Conservation (phyloP, 768 basidiomycete genomes). For the Xerocomus brunneocitrinus region DNA sequence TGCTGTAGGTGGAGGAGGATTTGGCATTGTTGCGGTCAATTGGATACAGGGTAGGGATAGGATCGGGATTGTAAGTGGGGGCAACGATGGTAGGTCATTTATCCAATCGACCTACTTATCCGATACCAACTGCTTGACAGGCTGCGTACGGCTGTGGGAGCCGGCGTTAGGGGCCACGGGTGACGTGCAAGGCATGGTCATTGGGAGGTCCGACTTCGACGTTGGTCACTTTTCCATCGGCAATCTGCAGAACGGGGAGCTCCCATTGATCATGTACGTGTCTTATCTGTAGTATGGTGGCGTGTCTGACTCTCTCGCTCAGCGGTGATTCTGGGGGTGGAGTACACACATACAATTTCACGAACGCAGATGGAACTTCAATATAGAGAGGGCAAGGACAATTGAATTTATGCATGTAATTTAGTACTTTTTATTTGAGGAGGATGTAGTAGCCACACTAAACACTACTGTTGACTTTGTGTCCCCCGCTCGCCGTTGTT, state of each 20-base stretch:
- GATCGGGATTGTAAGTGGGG: conserved; percentile 55
- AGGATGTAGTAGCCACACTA: background rate
- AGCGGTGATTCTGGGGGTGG: conserved; percentile 51
- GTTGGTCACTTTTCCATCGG: conserved; percentile 58
- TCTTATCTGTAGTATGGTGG: background rate
- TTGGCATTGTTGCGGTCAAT: conserved; percentile 47
- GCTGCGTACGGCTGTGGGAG: conserved; percentile 71
- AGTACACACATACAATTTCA: conserved; percentile 41
- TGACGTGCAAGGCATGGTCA: conserved; percentile 40
- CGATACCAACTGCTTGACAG: conserved; percentile 22
- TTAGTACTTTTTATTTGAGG: conserved; percentile 1
- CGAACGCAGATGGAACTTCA: conserved; percentile 18
- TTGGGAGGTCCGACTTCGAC: conserved; percentile 55
- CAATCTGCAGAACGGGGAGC: conserved; percentile 46
- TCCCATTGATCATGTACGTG: conserved; percentile 59
- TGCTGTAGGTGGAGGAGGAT: conserved; percentile 28
- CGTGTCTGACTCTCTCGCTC: conserved; percentile 19
- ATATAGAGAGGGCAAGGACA: conserved; percentile 6
- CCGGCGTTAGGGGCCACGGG: conserved; percentile 38
- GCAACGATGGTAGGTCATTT: conserved; percentile 52
- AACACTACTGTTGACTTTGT: background rate
- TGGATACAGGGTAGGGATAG: conserved; percentile 47
- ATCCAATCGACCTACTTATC: background rate
- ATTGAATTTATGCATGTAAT: conserved; percentile 9
- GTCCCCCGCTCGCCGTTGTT: conserved; percentile 14